phyloP scores from a whole-genome alignment of 108 stramenopile genomes.

The Nitzschia sp. region DNA sequence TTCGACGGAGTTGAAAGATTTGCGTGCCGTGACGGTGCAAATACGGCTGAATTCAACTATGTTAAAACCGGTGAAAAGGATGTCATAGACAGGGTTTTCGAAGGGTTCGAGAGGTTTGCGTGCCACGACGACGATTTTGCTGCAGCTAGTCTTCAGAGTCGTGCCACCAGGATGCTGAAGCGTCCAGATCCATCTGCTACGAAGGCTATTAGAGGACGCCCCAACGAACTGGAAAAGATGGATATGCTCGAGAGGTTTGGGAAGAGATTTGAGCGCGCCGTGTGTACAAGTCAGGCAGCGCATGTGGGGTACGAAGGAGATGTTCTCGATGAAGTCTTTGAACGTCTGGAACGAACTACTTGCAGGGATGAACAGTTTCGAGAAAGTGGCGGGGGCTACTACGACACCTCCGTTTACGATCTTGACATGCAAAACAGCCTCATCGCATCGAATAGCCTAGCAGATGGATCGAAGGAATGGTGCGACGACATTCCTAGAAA shows the following conservation, averaged over 20 bases:
- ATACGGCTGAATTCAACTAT: neutral
- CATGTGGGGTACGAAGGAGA: constrained; percentile 6
- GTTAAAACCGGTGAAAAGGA: neutral
- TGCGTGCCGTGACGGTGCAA: neutral
- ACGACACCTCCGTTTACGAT: neutral
- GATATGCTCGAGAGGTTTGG: constrained; percentile 9
- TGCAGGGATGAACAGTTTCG: neutral
- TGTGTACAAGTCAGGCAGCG: neutral
- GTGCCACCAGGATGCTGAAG: neutral
- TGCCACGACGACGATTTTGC: neutral
- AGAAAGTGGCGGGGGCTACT: neutral
- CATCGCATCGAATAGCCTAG: neutral
- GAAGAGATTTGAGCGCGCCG: neutral
- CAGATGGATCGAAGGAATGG: neutral
- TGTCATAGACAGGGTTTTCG: constrained; percentile 12
- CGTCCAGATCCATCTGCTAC: neutral
- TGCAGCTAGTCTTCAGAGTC: neutral
- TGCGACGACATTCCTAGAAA: neutral
- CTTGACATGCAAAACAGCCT: constrained; percentile 7
- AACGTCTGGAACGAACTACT: constrained; percentile 3
- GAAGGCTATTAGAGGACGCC: neutral
- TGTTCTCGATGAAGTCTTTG: constrained; percentile 11
- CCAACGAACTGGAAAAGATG: too few relatives aligned
- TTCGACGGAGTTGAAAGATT: neutral
- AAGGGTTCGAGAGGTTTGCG: neutral